A percentile compares a stretch with the other conserved stretches of the same genome.
These are phyloP conservation scores for Aotearoamyces nothofagi DNA, from an alignment of 2,329 filamentous ascomycete genomes.

Conservation along the genomic window DNA sequence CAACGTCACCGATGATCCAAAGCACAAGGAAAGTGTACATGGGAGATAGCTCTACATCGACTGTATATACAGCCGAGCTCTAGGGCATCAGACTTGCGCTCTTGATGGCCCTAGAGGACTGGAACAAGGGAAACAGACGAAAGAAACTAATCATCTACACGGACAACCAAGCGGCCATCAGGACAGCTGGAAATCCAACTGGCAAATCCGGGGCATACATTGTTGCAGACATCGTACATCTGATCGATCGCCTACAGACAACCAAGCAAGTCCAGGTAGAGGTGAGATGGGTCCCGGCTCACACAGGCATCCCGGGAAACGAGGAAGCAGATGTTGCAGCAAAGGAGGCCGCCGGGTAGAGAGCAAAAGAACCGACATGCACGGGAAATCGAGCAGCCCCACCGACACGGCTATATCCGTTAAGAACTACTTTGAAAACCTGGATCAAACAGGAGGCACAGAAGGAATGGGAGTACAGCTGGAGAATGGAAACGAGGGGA, in stretches of 20 bases:
- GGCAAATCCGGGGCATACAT: constrained; percentile 5
- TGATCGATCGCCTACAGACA: constrained; percentile 2
- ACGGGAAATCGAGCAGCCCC: neutral
- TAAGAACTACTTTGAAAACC: constrained; percentile 4
- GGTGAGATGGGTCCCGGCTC: constrained; percentile 6
- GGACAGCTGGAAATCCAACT: constrained; percentile 5
- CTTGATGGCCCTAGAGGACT: constrained; percentile 11
- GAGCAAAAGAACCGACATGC: neutral
- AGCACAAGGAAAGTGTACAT: constrained; percentile 13
- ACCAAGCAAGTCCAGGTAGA: constrained; percentile 3
- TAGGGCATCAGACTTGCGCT: constrained; percentile 14
- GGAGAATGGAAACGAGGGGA: constrained; percentile 3
- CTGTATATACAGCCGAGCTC: constrained; percentile 18
- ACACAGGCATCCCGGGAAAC: constrained; percentile 9
- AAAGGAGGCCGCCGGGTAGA: constrained; percentile 6
- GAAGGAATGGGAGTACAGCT: constrained; percentile 1
- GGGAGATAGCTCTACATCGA: constrained; percentile 13
- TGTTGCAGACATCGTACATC: constrained; percentile 1
- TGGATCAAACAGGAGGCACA: constrained; percentile 2
- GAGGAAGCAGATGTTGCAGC: constrained; percentile 7
- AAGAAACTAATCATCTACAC: constrained; percentile 7
- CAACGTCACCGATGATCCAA: constrained; percentile 9
- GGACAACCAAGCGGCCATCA: constrained; percentile 11
- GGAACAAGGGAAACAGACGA: constrained; percentile 4
- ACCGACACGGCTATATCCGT: constrained; percentile 1